These are phyloP conservation scores for Cladophialophora psammophila DNA, from an alignment of 2,329 filamentous ascomycete species.

Conservation along the genomic window DNA sequence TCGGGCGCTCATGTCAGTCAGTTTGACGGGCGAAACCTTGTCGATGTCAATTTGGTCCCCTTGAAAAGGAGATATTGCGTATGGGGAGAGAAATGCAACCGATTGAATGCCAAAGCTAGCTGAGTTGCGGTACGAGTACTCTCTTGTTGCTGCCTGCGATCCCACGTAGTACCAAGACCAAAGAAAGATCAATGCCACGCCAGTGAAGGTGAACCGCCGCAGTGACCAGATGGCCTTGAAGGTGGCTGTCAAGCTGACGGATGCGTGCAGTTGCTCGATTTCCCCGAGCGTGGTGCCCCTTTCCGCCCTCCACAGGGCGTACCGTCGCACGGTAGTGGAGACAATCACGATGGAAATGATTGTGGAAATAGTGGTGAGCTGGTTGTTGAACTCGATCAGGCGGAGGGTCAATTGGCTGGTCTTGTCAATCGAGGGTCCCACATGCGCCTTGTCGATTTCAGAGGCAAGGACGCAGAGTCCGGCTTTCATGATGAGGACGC, in stretches of 20 bases:
- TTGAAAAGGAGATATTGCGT: slow-evolving; percentile 18
- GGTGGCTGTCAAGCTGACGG: slow-evolving; percentile 26
- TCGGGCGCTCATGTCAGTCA: slow-evolving; percentile 21
- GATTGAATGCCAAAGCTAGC: slow-evolving; percentile 10
- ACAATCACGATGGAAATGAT: slow-evolving; percentile 33
- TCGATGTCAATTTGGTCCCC: slow-evolving; percentile 19
- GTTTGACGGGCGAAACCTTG: slow-evolving; percentile 10
- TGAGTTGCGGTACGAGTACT: slow-evolving; percentile 21
- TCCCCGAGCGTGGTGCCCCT: slow-evolving; percentile 26
- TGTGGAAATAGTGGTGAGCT: slow-evolving; percentile 31
- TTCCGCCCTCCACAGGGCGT: slow-evolving; percentile 31
- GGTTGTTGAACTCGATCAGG: slow-evolving; percentile 31
- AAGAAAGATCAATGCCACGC: slow-evolving; percentile 14
- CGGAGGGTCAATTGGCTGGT: slow-evolving; percentile 23
- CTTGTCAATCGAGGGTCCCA: slow-evolving; percentile 24
- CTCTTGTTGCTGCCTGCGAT: slow-evolving; percentile 24
- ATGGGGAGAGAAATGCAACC: slow-evolving; percentile 13
- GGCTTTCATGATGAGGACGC: slow-evolving; percentile 25
- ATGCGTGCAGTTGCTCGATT: slow-evolving; percentile 31
- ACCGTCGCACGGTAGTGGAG: slow-evolving; percentile 27
- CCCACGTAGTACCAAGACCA: slow-evolving; percentile 35
- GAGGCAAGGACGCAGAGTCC: slow-evolving; percentile 24
- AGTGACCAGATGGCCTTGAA: slow-evolving; percentile 30
- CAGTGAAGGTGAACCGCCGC: slow-evolving; percentile 22
- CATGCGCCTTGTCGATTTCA: slow-evolving; percentile 19